Conservation (phyloP, 164 flowering plant species). For the Nelumbo lutea region DNA sequence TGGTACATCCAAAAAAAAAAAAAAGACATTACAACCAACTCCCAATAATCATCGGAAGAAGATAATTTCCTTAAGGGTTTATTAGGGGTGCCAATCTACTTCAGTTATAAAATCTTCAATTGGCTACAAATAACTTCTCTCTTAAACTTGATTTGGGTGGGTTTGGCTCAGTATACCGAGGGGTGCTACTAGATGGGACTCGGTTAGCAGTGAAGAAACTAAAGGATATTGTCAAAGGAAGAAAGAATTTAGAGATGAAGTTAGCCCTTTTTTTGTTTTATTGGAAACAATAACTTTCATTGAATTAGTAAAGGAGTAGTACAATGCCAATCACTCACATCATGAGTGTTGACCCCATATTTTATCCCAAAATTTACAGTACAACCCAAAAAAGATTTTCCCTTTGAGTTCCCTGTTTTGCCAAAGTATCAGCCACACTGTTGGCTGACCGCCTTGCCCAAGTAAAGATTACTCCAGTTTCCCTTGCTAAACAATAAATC, state of each 20-base stretch:
- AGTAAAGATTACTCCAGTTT: too few species aligned
- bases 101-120: conserved; percentile 43
- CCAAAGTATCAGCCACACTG: too few species aligned
- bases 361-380: too few species aligned
- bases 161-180: conserved; percentile 58
- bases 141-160: conserved; percentile 61
- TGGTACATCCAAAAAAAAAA: conserved; percentile 22
- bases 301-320: too few species aligned
- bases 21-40: conserved; percentile 13
- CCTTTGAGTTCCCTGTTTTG: too few species aligned
- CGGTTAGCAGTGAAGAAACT: conserved; percentile 51
- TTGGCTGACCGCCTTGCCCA: too few species aligned
- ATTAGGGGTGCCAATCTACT: conserved; percentile 53
- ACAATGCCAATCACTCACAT: too few species aligned
- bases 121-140: conserved; percentile 48
- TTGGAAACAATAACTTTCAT: too few species aligned
- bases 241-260: conserved; percentile 59
- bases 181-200: conserved; percentile 42
- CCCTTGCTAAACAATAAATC: too few species aligned
- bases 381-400: too few species aligned
- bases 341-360: too few species aligned
- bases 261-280: too few species aligned
- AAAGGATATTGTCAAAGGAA: conserved; percentile 58
- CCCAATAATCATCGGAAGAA: conserved; percentile 31
- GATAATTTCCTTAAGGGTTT: conserved; percentile 44